A percentile compares a stretch with the other conserved stretches of the same genome.
phyloP scores from a whole-genome alignment of 1,284 basidiomycete genomes.

The Cystobasidium sp. region DNA sequence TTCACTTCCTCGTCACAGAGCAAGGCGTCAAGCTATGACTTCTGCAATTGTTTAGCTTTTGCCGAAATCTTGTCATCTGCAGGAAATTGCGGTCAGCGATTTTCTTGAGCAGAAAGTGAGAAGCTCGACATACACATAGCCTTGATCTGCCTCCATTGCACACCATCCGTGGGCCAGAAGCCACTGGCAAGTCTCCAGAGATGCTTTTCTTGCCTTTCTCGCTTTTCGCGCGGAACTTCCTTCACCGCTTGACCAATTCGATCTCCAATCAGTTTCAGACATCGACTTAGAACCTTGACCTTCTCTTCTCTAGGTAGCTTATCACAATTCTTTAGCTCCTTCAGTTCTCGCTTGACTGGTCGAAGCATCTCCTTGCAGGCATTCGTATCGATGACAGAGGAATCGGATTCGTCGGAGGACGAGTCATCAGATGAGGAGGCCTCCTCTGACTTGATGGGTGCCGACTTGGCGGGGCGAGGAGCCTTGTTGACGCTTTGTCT shows the following conservation, averaged over 20 bases:
- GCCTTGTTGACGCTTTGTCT: background rate
- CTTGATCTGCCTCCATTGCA: slow-evolving; percentile 29
- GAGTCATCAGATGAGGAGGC: slow-evolving; percentile 45
- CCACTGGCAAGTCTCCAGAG: slow-evolving; percentile 75
- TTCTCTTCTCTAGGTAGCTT: slow-evolving; percentile 92
- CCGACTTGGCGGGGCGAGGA: background rate
- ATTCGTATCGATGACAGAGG: slow-evolving; percentile 79
- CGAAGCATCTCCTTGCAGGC: slow-evolving; percentile 93
- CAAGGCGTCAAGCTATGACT: background rate
- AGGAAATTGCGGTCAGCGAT: background rate
- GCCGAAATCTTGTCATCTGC: slow-evolving; percentile 22
- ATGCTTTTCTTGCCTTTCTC: slow-evolving; percentile 86
- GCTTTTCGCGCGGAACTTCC: slow-evolving; percentile 73
- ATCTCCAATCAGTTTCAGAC: slow-evolving; percentile 87
- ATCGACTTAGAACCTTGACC: slow-evolving; percentile 92
- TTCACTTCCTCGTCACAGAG: too few species aligned
- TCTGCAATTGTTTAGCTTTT: slow-evolving; percentile 7
- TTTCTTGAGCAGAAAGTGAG: background rate
- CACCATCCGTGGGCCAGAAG: slow-evolving; percentile 7
- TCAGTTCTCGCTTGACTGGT: slow-evolving; percentile 97
- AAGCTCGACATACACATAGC: slow-evolving; percentile 35
- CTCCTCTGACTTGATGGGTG: slow-evolving; percentile 33
- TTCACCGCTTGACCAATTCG: slow-evolving; percentile 85
- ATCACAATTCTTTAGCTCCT: slow-evolving; percentile 90
- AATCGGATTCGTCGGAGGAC: slow-evolving; percentile 39